Evolutionary conservation across 768 basidiomycete genomes (phyloP).

Genomic region (Termitomyces sp.): DNA sequence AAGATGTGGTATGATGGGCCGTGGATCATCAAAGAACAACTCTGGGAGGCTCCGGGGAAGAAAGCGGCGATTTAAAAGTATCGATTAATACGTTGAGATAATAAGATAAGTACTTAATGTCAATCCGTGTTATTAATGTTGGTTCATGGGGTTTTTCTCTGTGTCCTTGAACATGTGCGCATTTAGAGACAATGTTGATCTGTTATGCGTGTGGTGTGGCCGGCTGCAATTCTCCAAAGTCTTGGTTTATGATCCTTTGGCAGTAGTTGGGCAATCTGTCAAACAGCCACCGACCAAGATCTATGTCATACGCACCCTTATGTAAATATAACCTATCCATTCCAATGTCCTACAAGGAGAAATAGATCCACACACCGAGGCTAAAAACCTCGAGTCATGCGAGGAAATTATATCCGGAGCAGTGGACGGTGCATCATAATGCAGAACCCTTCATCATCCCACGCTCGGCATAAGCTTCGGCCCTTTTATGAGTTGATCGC

Average conservation of each 20-base stretch:
- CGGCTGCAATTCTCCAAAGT: not conserved
- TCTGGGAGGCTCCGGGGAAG: slow-evolving; percentile 24
- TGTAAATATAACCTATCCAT: not conserved
- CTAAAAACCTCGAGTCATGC: not conserved
- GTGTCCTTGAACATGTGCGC: too few species aligned
- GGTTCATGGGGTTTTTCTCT: not conserved
- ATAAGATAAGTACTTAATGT: not conserved
- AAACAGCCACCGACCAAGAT: not conserved
- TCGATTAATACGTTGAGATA: not conserved
- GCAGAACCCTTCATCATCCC: not conserved
- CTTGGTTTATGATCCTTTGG: not conserved
- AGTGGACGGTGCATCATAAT: not conserved
- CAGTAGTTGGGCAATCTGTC: not conserved
- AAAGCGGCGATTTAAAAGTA: slow-evolving; percentile 3
- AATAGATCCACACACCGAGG: not conserved
- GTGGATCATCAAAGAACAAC: slow-evolving; percentile 61
- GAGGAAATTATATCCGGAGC: not conserved
- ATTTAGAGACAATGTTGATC: not conserved
- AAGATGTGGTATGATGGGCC: slow-evolving; percentile 64
- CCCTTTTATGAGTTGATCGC: not conserved
- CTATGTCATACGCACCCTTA: not conserved
- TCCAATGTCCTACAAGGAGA: not conserved
- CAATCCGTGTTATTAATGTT: not conserved
- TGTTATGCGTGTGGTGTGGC: not conserved
- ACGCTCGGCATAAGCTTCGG: not conserved